Evolutionary conservation across 257 asterid genomes (phyloP).

Genomic region (Primulina huaijiensis): DNA sequence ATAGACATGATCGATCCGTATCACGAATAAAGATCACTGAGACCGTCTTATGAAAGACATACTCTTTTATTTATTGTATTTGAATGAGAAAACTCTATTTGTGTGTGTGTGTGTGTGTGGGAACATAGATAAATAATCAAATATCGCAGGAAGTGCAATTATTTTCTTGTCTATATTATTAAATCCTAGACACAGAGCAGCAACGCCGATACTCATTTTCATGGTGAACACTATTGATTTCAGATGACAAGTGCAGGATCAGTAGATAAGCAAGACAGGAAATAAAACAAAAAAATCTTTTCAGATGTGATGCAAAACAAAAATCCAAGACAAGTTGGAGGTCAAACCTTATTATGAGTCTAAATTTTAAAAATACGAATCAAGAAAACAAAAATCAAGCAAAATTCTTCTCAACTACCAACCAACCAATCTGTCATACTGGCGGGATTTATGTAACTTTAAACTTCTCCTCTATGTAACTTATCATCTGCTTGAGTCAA

Average conservation of each 20-base stretch:
- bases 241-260: neutral
- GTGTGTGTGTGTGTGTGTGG: no score
- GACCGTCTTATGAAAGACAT: no score
- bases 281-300: no score
- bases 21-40: no score
- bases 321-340: neutral
- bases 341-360: neutral
- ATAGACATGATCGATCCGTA: no score
- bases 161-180: no score
- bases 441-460: neutral
- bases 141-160: no score
- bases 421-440: neutral
- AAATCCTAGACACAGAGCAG: no score
- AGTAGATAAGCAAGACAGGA: neutral
- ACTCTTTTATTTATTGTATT: no score
- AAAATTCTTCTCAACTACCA: neutral
- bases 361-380: neutral
- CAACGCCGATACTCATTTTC: no score
- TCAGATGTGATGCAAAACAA: neutral
- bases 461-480: slow-evolving; percentile 15
- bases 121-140: no score
- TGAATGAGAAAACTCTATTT: no score
- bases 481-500: slow-evolving; percentile 29
- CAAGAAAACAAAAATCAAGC: neutral
- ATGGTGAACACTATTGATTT: neutral